Evolutionary conservation across 2,329 filamentous ascomycete species (phyloP), one percentile per base, ranked within the genome.

Genomic region (Fusarium humuli): DNA sequence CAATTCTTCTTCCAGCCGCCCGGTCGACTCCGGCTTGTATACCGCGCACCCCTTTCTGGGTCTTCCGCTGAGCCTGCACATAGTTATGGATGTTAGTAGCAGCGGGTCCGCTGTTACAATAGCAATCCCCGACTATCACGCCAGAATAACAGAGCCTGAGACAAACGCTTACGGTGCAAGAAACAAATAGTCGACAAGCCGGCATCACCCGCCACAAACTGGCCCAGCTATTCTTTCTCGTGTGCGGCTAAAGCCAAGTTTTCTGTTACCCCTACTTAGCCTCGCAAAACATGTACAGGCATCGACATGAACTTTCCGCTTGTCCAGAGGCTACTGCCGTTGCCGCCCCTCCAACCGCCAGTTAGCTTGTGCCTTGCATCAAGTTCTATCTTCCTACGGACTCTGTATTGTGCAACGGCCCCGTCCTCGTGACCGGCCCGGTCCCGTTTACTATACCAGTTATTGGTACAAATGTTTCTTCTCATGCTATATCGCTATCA

Each of bases 391-490:
- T 54, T 56, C 59, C 37, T 67, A 37, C 60, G 53, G 49, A 27
- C 57, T 57, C 41, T 59, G 41, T 47, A 23, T 50, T 29, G 23
- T 60, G 27, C 29, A 61, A 69, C 69, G 62, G 73, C 60, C 57
- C 67, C 67, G 65, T 69, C 60, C 65, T 47, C 61, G 61, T 72
- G 60, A 72, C 73, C 73, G 73, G 73, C 57, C 72, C 71, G 72
- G 72, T 69, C 65, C 69, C 61, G 66, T 64, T 48, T 44, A 25
- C 37, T 41, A 30, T 29, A 29, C 46, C 23, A 42, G 23, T 42
- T 23, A 44, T 20, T 55, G 47, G 46, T 42, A 54, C 46, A 48
- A 41, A 65, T 57, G 40, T 40, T 47, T 52, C 23, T 41, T 48
- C 25, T 46, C 55, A 32, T 37, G 41, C 34, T 20, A 54, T 60